Evolutionary conservation across 805 yeast species (phyloP).

Genomic region (Candida suzukii): DNA sequence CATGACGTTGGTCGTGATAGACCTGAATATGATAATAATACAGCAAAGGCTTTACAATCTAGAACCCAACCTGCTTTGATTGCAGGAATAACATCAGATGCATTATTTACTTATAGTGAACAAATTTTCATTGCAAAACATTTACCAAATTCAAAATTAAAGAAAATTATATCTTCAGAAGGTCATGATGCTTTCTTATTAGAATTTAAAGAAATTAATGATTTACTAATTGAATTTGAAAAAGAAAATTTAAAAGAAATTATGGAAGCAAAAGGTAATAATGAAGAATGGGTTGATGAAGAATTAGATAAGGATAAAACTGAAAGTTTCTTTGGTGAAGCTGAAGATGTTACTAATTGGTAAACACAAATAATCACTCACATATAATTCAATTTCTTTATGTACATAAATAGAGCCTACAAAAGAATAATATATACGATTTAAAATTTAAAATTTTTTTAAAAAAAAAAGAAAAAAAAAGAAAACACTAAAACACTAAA

Average conservation of each 20-base stretch:
- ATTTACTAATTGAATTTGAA: constrained; percentile 62
- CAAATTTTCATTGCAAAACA: constrained; percentile 76
- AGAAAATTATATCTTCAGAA: constrained; percentile 81
- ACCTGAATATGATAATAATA: constrained; percentile 28
- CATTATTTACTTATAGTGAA: constrained; percentile 85
- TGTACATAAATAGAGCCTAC: too few species aligned
- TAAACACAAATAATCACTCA: constrained; percentile 17
- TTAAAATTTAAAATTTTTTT: neutral
- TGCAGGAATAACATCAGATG: constrained; percentile 89
- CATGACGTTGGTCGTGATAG: constrained; percentile 88
- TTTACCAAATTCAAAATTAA: constrained; percentile 62
- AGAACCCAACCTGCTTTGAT: constrained; percentile 72
- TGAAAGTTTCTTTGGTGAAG: constrained; percentile 84
- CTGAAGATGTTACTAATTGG: constrained; percentile 95
- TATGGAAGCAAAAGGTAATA: constrained; percentile 43
- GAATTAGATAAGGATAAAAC: constrained; percentile 38
- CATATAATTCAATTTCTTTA: too few species aligned
- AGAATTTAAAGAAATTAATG: constrained; percentile 79
- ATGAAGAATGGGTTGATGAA: constrained; percentile 38
- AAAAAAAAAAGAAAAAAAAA: neutral
- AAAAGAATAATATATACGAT: neutral
- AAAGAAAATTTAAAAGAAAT: constrained; percentile 48
- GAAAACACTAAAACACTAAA: neutral
- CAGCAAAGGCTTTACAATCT: constrained; percentile 47
- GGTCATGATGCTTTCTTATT: constrained; percentile 96